These are phyloP conservation scores for Geranomyces variabilis DNA, from an alignment of 192 early-diverging fungal species.

Conservation along the genomic window DNA sequence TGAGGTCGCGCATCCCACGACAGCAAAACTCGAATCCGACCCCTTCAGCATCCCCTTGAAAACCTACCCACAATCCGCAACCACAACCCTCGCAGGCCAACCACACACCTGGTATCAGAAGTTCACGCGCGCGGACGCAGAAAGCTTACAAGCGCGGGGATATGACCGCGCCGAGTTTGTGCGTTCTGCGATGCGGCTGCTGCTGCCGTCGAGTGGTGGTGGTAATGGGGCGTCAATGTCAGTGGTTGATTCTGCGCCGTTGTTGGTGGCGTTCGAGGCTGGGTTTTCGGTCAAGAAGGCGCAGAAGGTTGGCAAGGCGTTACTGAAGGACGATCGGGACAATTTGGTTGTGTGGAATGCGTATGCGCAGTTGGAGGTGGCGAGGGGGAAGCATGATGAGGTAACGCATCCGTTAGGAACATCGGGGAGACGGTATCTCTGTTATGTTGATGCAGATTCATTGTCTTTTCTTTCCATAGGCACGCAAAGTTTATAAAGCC, in stretches of 20 bases:
- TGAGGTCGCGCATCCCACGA: background rate
- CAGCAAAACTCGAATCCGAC: slow-evolving; percentile 2
- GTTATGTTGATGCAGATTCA: background rate
- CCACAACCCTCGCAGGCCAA: background rate
- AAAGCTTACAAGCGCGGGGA: slow-evolving; percentile 11
- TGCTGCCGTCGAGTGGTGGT: no score
- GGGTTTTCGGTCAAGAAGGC: slow-evolving; percentile 32
- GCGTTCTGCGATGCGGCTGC: no score
- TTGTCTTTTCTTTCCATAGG: slow-evolving; percentile 25
- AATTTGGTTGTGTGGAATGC: slow-evolving; percentile 47
- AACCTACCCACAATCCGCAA: slow-evolving; percentile 18
- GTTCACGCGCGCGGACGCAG: background rate
- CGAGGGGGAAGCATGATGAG: slow-evolving; percentile 36
- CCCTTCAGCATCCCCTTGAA: slow-evolving; percentile 12
- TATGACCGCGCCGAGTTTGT: slow-evolving; percentile 23
- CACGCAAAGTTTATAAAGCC: slow-evolving; percentile 46
- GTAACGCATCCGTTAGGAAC: slow-evolving; percentile 5
- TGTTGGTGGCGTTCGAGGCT: slow-evolving; percentile 35
- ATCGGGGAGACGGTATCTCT: background rate
- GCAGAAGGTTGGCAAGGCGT: slow-evolving; percentile 38
- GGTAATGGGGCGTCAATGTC: background rate
- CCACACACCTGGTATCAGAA: slow-evolving; percentile 10
- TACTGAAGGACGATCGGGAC: slow-evolving; percentile 46
- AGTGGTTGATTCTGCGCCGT: background rate
- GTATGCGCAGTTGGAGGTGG: slow-evolving; percentile 42